Percentiles rank a stretch among this genome's conserved stretches.
phyloP scores from a whole-genome alignment of 768 basidiomycete species.

The Hygrophoropsis aurantiaca region DNA sequence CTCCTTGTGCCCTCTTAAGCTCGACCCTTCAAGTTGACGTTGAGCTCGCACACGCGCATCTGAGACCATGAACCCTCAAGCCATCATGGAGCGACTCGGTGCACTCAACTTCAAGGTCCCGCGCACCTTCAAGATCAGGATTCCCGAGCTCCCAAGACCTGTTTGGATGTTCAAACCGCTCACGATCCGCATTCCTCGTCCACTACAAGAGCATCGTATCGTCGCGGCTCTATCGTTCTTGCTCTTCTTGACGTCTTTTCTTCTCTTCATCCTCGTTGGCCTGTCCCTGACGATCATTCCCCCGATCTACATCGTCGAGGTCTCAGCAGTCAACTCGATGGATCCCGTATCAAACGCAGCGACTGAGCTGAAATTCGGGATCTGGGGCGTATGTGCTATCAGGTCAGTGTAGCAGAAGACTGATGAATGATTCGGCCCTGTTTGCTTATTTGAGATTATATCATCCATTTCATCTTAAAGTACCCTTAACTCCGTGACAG shows the following conservation, averaged over 20 bases:
- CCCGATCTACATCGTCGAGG: conserved; percentile 57
- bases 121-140: too few species aligned
- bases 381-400: conserved; percentile 80
- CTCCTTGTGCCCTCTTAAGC: too few species aligned
- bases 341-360: conserved; percentile 50
- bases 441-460: conserved; percentile 5
- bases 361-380: conserved; percentile 68
- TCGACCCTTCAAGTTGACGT: too few species aligned
- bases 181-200: conserved; percentile 22
- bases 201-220: conserved; percentile 44
- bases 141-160: too few species aligned
- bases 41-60: too few species aligned
- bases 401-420: conserved; percentile 32
- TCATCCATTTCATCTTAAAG: conserved; percentile 9
- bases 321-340: conserved; percentile 32
- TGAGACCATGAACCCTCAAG: too few species aligned
- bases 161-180: conserved; percentile 6
- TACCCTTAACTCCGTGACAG: neutral
- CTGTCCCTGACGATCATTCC: conserved; percentile 76
- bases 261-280: conserved; percentile 76
- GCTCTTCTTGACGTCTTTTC: conserved; percentile 58
- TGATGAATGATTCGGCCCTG: conserved; percentile 17
- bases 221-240: conserved; percentile 48
- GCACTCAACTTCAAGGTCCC: too few species aligned
- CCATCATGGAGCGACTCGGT: too few species aligned